Conservation (phyloP, 139 green algal genomes). For the Tetraselmis chui region DNA sequence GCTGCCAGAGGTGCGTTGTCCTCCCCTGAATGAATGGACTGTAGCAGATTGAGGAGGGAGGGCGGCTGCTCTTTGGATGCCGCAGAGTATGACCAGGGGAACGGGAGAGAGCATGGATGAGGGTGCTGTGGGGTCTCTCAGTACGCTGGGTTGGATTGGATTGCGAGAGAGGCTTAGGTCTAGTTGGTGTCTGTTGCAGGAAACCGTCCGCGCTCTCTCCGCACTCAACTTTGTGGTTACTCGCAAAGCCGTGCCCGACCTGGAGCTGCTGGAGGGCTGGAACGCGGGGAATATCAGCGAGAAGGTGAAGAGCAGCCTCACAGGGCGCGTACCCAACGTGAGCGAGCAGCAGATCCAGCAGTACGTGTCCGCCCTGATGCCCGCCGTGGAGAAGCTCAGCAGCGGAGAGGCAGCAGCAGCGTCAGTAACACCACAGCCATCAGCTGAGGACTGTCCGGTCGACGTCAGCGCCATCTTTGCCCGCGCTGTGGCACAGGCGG, state of each 20-base stretch:
- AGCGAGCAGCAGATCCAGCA: constrained; percentile 1
- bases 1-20: neutral
- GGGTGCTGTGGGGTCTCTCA: too few relatives aligned
- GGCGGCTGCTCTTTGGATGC: neutral
- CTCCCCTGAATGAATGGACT: neutral
- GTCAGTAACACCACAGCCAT: too few relatives aligned
- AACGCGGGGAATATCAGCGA: constrained; percentile 1
- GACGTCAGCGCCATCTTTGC: neutral
- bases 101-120: too few relatives aligned
- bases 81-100: neutral
- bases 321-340: neutral
- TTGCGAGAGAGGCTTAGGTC: too few relatives aligned
- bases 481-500: neutral
- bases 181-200: neutral
- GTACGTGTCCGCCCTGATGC: neutral
- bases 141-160: too few relatives aligned
- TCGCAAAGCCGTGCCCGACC: neutral
- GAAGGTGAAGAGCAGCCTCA: neutral
- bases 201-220: neutral
- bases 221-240: constrained; percentile 10
- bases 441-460: neutral
- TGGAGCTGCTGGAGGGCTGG: neutral
- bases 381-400: neutral
- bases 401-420: neutral
- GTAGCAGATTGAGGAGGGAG: neutral